A percentile compares a stretch with the other conserved stretches of the same genome.
These are phyloP conservation scores for Cryptococcus sp. DNA, from an alignment of 1,284 basidiomycete species.

Conservation along the genomic window DNA sequence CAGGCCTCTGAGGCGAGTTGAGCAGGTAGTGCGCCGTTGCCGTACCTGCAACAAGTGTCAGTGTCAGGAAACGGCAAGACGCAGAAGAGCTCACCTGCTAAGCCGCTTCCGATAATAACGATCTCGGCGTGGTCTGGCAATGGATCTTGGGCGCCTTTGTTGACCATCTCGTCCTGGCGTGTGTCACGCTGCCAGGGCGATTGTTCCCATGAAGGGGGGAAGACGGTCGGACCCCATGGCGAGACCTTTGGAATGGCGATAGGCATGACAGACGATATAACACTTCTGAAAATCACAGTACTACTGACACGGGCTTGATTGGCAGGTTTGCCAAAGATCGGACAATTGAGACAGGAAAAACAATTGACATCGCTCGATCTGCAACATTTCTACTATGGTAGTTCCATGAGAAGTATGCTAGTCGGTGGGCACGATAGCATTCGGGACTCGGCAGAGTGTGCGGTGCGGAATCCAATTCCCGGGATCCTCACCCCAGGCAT, in stretches of 20 bases:
- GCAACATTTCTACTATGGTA: too few species aligned
- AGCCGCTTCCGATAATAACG: slow-evolving; percentile 42
- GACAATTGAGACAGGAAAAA: too few species aligned
- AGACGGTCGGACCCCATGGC: slow-evolving; percentile 20
- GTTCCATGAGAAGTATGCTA: too few species aligned
- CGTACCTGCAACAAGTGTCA: not conserved
- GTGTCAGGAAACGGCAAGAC: not conserved
- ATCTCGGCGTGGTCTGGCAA: slow-evolving; percentile 34
- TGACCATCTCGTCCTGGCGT: slow-evolving; percentile 35
- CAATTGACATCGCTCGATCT: too few species aligned
- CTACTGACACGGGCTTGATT: too few species aligned
- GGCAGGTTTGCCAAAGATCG: too few species aligned
- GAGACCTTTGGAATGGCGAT: slow-evolving; percentile 15
- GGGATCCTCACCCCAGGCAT: too few species aligned
- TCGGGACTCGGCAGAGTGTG: too few species aligned
- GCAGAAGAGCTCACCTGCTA: slow-evolving; percentile 23
- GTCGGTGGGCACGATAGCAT: too few species aligned
- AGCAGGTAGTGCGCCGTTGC: not conserved
- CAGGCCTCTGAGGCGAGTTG: not conserved
- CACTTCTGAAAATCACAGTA: too few species aligned
- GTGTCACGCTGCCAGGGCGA: slow-evolving; percentile 45
- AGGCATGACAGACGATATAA: slow-evolving; percentile 14
- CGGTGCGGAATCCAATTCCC: too few species aligned
- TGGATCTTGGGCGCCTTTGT: slow-evolving; percentile 20
- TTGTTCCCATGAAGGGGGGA: slow-evolving; percentile 28